Conservation (phyloP, 306 rosid genomes). For the Dalbergia cochinchinensis region DNA sequence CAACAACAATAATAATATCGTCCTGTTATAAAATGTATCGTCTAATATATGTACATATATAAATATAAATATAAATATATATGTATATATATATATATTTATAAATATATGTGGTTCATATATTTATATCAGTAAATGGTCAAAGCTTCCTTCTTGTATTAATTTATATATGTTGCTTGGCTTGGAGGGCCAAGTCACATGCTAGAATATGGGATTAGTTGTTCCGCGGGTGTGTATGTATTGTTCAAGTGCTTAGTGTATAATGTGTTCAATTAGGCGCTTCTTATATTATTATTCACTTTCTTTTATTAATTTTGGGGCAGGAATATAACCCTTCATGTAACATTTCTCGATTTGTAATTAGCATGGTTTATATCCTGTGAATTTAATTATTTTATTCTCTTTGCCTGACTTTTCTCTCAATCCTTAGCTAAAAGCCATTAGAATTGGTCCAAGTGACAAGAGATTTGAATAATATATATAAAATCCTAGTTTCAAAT, state of each 20-base stretch:
- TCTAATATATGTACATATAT: not conserved
- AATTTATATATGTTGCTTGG: conserved; percentile 33
- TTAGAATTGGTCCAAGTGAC: too few species aligned
- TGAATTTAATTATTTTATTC: too few species aligned
- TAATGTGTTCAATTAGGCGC: conserved; percentile 44
- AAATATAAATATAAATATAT: not conserved
- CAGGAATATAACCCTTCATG: conserved; percentile 34
- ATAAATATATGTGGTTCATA: conserved; percentile 6
- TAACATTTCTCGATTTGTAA: conserved; percentile 36
- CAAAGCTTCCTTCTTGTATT: conserved; percentile 46
- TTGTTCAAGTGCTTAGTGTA: conserved; percentile 39
- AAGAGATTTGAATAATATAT: too few species aligned
- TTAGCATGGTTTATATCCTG: not conserved
- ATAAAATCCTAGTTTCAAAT: too few species aligned
- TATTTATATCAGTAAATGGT: conserved; percentile 10
- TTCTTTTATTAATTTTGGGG: conserved; percentile 29
- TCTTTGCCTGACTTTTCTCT: too few species aligned
- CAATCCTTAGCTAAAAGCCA: too few species aligned
- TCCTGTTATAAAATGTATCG: conserved; percentile 56
- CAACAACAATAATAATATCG: conserved; percentile 49
- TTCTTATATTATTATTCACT: not conserved
- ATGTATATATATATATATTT: not conserved
- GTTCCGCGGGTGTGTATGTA: conserved; percentile 41
- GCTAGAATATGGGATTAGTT: conserved; percentile 40
- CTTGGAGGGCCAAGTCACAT: conserved; percentile 41